These are phyloP conservation scores for Cladosporium sp. DNA, from an alignment of 2,329 filamentous ascomycete species.

Conservation along the genomic window DNA sequence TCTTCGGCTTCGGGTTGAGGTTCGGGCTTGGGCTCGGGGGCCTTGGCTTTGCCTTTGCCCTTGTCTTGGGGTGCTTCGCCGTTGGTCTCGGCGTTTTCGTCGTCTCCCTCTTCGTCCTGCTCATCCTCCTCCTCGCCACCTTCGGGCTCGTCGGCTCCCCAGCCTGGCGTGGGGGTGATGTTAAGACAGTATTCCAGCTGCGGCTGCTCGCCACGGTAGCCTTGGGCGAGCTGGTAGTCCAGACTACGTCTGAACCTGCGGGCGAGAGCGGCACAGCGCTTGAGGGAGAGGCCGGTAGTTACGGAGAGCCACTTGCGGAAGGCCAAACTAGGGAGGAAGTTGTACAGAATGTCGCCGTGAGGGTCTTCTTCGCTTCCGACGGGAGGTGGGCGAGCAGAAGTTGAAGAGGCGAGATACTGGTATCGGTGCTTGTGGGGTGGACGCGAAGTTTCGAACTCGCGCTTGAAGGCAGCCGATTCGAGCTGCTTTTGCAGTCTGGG, in stretches of 20 bases:
- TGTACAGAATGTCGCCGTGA: constrained; percentile 73
- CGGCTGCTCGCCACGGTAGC: constrained; percentile 67
- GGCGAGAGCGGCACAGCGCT: constrained; percentile 72
- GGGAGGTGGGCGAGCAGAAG: constrained; percentile 37
- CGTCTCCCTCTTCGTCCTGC: constrained; percentile 14
- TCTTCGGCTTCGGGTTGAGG: constrained; percentile 31
- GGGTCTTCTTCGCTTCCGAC: constrained; percentile 40
- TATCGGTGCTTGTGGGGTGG: constrained; percentile 96
- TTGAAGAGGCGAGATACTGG: constrained; percentile 57
- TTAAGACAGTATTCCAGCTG: constrained; percentile 84
- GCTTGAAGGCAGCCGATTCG: constrained; percentile 46
- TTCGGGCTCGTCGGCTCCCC: constrained; percentile 67
- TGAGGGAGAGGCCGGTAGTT: constrained; percentile 70
- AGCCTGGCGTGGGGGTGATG: constrained; percentile 78
- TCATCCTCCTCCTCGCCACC: constrained; percentile 36
- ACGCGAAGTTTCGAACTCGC: constrained; percentile 48
- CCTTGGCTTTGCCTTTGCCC: constrained; percentile 29
- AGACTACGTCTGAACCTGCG: constrained; percentile 80
- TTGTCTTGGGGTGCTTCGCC: constrained; percentile 20
- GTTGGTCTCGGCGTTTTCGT: constrained; percentile 23
- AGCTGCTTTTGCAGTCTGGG: constrained; percentile 68
- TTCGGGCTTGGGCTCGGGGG: constrained; percentile 25
- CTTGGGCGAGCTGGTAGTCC: constrained; percentile 91
- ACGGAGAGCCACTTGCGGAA: constrained; percentile 89
- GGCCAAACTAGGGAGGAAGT: constrained; percentile 75